These are phyloP conservation scores for Trifolium subterraneum DNA, from an alignment of 306 rosid genomes.

Conservation along the genomic window DNA sequence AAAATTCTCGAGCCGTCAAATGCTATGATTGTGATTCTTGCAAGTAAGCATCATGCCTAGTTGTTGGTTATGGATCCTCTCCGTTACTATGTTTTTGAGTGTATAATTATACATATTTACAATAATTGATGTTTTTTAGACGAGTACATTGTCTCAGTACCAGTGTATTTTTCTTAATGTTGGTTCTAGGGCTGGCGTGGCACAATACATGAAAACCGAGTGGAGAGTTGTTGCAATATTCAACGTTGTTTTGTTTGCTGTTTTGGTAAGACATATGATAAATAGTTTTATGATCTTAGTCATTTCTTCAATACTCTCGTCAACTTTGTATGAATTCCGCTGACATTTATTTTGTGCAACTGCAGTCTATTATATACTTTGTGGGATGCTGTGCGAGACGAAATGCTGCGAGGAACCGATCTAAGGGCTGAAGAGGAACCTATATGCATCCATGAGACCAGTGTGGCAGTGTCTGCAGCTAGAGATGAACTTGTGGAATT, in stretches of 20 bases:
- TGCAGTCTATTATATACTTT: slow-evolving; percentile 72
- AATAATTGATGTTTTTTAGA: background rate
- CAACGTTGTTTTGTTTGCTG: slow-evolving; percentile 66
- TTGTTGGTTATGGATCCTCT: background rate
- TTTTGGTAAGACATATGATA: slow-evolving; percentile 62
- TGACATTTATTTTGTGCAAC: slow-evolving; percentile 44
- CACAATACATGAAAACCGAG: slow-evolving; percentile 94
- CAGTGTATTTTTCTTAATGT: slow-evolving; percentile 30
- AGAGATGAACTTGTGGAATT: background rate
- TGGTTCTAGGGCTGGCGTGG: slow-evolving; percentile 89
- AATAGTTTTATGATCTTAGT: background rate
- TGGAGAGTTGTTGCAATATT: slow-evolving; percentile 96
- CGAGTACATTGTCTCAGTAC: slow-evolving; percentile 27
- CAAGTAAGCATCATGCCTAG: slow-evolving; percentile 66
- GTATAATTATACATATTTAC: background rate
- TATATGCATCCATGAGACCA: background rate
- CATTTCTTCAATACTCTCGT: background rate
- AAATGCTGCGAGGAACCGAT: slow-evolving; percentile 65
- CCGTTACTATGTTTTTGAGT: background rate
- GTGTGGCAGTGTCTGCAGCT: slow-evolving; percentile 13
- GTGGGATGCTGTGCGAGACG: slow-evolving; percentile 93
- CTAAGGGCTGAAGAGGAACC: slow-evolving; percentile 54
- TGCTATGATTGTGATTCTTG: slow-evolving; percentile 95
- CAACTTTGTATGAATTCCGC: slow-evolving; percentile 3
- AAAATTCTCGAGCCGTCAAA: slow-evolving; percentile 69